These are phyloP conservation scores for Phialophora macrospora DNA, from an alignment of 2,329 filamentous ascomycete species.

Conservation along the genomic window DNA sequence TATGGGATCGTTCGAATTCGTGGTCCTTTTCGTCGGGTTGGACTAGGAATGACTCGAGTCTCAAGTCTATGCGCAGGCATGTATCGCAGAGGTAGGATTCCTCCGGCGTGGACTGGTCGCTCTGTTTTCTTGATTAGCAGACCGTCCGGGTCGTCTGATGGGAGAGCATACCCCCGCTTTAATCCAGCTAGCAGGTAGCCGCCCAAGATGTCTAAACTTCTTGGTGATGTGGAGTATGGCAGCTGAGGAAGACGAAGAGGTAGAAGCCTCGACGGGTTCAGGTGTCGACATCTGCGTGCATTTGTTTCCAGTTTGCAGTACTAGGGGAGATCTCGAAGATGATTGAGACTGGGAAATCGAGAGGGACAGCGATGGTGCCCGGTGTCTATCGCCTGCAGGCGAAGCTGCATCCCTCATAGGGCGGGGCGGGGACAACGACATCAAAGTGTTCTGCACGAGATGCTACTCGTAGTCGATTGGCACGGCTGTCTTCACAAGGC, in stretches of 20 bases:
- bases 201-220: conserved; percentile 34
- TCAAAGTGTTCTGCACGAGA: conserved; percentile 1
- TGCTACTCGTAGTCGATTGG: not conserved
- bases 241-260: conserved; percentile 19
- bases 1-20: conserved; percentile 30
- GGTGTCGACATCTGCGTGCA: conserved; percentile 35
- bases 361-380: conserved; percentile 11
- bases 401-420: conserved; percentile 13
- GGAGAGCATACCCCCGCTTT: conserved; percentile 24
- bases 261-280: conserved; percentile 25
- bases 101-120: conserved; percentile 24
- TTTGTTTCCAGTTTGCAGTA: conserved; percentile 11
- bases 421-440: conserved; percentile 8
- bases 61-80: conserved; percentile 35
- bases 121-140: conserved; percentile 25
- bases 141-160: not conserved
- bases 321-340: conserved; percentile 18
- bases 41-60: conserved; percentile 37
- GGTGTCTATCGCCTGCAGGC: conserved; percentile 11
- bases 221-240: conserved; percentile 33
- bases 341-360: conserved; percentile 21
- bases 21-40: conserved; percentile 27
- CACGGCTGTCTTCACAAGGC: not conserved
- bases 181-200: conserved; percentile 33
- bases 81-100: conserved; percentile 38